Evolutionary conservation across 1,139 yeast genomes (phyloP).

Genomic region (Saccharomyces uvarum): DNA sequence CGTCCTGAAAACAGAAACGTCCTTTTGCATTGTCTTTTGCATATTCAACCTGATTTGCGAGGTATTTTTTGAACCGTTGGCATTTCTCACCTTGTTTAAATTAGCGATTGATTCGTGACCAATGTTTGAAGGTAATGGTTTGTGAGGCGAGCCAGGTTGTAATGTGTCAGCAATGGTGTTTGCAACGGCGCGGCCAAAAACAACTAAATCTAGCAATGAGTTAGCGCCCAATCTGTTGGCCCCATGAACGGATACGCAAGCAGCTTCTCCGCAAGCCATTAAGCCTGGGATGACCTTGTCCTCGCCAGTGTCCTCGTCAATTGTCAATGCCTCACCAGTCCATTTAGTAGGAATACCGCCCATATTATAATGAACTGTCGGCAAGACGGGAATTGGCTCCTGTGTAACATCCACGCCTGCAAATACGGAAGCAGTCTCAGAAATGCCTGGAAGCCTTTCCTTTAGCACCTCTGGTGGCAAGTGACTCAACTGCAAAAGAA

Average conservation of each 20-base stretch:
- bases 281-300: constrained; percentile 91
- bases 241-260: constrained; percentile 98
- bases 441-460: constrained; percentile 97
- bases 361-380: constrained; percentile 98
- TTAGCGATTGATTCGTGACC: constrained; percentile 87
- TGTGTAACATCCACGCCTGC: constrained; percentile 99
- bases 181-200: constrained; percentile 96
- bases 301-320: constrained; percentile 72
- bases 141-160: constrained; percentile 83
- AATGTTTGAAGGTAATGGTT: constrained; percentile 70
- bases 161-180: constrained; percentile 80
- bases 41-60: constrained; percentile 83
- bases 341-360: constrained; percentile 99
- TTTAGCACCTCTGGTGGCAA: constrained; percentile 85
- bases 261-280: constrained; percentile 97
- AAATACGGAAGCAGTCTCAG: constrained; percentile 95
- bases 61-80: constrained; percentile 72
- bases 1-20: constrained; percentile 93
- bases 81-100: constrained; percentile 81
- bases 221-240: constrained; percentile 99
- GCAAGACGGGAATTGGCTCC: constrained; percentile 97
- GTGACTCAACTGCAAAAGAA: constrained; percentile 88
- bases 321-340: constrained; percentile 88
- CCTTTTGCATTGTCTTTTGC: constrained; percentile 96
- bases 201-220: constrained; percentile 94